phyloP scores from a whole-genome alignment of 2,329 filamentous ascomycete genomes.

The Apiospora saccharicola region DNA sequence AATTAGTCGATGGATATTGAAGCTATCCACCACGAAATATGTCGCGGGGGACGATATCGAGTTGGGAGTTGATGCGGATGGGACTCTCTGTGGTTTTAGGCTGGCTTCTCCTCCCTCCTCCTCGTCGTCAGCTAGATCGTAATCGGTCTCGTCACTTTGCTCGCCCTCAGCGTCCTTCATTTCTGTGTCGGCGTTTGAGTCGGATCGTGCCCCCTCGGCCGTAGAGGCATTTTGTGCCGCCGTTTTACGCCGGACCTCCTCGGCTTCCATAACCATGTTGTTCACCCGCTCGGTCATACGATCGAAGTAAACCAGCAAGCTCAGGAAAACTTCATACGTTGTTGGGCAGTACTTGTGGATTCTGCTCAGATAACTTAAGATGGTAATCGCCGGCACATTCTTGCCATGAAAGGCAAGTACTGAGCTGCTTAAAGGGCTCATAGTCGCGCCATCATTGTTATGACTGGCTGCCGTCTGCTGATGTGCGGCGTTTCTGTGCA shows the following conservation, averaged over 20 bases:
- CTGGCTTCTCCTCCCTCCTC: constrained; percentile 46
- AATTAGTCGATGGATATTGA: constrained; percentile 96
- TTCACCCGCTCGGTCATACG: constrained; percentile 98
- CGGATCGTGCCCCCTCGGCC: constrained; percentile 22
- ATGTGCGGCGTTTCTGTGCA: constrained; percentile 75
- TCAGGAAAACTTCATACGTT: constrained; percentile 97
- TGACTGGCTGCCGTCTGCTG: constrained; percentile 59
- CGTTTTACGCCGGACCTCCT: constrained; percentile 54
- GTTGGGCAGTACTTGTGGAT: constrained; percentile 99
- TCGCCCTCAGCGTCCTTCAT: constrained; percentile 46
- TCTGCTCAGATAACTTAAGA: constrained; percentile 90
- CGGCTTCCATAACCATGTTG: constrained; percentile 75
- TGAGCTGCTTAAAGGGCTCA: constrained; percentile 64
- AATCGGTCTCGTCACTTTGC: constrained; percentile 55
- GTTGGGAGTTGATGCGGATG: constrained; percentile 29
- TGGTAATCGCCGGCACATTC: constrained; percentile 96
- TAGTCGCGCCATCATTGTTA: constrained; percentile 61
- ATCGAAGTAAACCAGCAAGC: constrained; percentile 95
- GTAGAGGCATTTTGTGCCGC: constrained; percentile 32
- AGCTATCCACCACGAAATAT: constrained; percentile 95
- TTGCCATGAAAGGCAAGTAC: constrained; percentile 98
- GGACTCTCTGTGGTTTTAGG: constrained; percentile 37
- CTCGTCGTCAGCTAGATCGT: constrained; percentile 57
- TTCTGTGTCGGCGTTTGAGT: constrained; percentile 40
- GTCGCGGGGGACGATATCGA: constrained; percentile 50